phyloP scores from a whole-genome alignment of 2,329 filamentous ascomycete genomes.

The Sarocladium brachiariae region DNA sequence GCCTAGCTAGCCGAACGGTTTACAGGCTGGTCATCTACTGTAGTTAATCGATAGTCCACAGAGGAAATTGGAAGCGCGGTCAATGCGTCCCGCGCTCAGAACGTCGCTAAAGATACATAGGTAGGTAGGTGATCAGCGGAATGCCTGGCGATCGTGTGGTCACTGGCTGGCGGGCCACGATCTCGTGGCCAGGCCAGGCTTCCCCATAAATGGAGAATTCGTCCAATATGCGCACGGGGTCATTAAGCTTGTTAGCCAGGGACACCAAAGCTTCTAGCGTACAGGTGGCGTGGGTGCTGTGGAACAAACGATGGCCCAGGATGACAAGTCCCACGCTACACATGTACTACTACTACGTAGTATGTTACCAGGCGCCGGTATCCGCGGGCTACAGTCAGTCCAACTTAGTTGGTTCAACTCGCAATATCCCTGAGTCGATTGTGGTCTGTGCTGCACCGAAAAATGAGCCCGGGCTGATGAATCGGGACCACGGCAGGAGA shows the following conservation, averaged over 20 bases:
- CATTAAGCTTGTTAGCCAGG: background rate
- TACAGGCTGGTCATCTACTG: background rate
- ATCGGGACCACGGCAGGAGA: too few relatives aligned
- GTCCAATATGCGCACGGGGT: background rate
- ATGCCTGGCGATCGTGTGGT: slow-evolving; percentile 1
- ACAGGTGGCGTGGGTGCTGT: background rate
- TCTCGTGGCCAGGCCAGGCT: slow-evolving; percentile 4
- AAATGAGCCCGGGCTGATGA: too few relatives aligned
- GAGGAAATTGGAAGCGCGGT: slow-evolving; percentile 5
- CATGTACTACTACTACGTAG: too few relatives aligned
- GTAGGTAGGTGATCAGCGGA: background rate
- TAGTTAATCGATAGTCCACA: background rate
- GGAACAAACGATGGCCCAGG: background rate
- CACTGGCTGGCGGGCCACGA: slow-evolving; percentile 1
- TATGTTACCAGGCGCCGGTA: too few relatives aligned
- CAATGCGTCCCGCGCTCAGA: background rate
- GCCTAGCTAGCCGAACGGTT: background rate
- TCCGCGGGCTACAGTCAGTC: too few relatives aligned
- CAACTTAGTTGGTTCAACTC: too few relatives aligned
- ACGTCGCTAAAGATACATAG: background rate
- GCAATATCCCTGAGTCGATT: too few relatives aligned
- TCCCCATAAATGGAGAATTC: background rate
- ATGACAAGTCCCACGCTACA: too few relatives aligned
- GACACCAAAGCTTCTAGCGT: background rate
- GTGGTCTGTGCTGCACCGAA: too few relatives aligned